Evolutionary conservation across 495 filamentous ascomycete species (phyloP), one percentile per base, ranked within the genome.

Genomic region (Hypoxylon rickii): DNA sequence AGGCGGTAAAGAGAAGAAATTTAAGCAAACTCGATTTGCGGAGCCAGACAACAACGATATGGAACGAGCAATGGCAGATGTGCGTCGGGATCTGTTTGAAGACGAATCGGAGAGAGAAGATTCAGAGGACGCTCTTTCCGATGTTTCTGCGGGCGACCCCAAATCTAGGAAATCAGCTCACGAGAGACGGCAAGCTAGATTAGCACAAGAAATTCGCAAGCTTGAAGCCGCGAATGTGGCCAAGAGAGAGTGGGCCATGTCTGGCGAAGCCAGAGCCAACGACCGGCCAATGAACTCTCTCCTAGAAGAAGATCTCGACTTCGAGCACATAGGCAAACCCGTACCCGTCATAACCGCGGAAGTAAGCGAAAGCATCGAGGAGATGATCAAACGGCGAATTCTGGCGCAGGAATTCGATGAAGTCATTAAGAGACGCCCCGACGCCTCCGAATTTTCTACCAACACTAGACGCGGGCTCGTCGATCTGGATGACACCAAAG

Each of bases 311-410:
- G 92, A 97, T 55, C 80, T 98, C 11, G 94, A 97, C 45, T 97
- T 97, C 63, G 94, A 98, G 70, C 83, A 94, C 41, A 83, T 89
- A n/a, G 95, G 94, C 54, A 97, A 97, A 69, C 94, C 94, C 0
- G 87, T 96, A 0, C 90, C 93, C 3, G 89, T 97, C 22, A 90
- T 96, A 61, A 97, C 95, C 0, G 86, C 88, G n/a, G 93, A 97
- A 67, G 82, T 95, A 8, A 93, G 84, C 36, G 93, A 96, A 70
- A 87, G 86, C 47, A 95, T 98, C 47, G 94, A 97, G 69, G 90
- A 88, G 12, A 82, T 98, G 44, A 90, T 98, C 72, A 97, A 97
- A 69, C 86, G 90, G 22, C 89, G 95, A 19, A 96, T 98, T 62
- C 74, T 97, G 15, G 88, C 89, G 6, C 81, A 84, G 49, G 89